phyloP scores from a whole-genome alignment of 2,329 filamentous ascomycete species.

The Cladosporium sp. region DNA sequence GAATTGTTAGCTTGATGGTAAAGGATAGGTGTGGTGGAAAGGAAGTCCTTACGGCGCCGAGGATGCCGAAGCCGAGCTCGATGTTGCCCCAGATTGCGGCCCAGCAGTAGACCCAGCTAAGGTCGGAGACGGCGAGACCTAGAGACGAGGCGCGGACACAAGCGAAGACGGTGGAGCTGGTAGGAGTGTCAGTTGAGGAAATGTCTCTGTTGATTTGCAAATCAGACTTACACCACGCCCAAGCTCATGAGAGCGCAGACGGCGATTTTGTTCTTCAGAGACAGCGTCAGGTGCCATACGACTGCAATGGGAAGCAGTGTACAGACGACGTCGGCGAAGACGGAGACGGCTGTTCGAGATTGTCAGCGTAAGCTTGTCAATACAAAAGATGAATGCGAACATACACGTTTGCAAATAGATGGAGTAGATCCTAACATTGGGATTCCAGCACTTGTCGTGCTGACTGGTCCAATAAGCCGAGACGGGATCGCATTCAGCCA shows the following conservation, averaged over 20 bases:
- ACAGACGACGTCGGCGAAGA: constrained; percentile 32
- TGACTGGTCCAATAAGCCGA: constrained; percentile 29
- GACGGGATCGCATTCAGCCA: constrained; percentile 31
- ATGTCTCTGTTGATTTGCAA: neutral
- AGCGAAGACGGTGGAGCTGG: constrained; percentile 28
- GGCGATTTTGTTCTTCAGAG: constrained; percentile 27
- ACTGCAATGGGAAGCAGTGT: constrained; percentile 31
- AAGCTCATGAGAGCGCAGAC: constrained; percentile 33
- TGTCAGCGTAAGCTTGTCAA: neutral
- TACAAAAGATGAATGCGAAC: neutral
- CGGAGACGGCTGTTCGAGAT: constrained; percentile 26
- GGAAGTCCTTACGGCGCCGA: constrained; percentile 23
- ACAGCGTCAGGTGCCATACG: constrained; percentile 30
- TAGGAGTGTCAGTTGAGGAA: neutral
- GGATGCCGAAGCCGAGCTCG: constrained; percentile 32
- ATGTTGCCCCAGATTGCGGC: constrained; percentile 33
- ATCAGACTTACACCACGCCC: constrained; percentile 22
- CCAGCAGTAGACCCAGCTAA: constrained; percentile 29
- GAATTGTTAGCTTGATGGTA: neutral
- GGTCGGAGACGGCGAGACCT: constrained; percentile 27
- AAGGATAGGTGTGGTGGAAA: neutral
- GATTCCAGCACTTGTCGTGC: constrained; percentile 29
- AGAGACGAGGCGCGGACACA: constrained; percentile 30
- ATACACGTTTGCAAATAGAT: constrained; percentile 34
- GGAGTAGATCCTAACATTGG: constrained; percentile 32